These are phyloP conservation scores for Meredithiella fracta DNA, from an alignment of 2,329 filamentous ascomycete genomes.

Conservation along the genomic window DNA sequence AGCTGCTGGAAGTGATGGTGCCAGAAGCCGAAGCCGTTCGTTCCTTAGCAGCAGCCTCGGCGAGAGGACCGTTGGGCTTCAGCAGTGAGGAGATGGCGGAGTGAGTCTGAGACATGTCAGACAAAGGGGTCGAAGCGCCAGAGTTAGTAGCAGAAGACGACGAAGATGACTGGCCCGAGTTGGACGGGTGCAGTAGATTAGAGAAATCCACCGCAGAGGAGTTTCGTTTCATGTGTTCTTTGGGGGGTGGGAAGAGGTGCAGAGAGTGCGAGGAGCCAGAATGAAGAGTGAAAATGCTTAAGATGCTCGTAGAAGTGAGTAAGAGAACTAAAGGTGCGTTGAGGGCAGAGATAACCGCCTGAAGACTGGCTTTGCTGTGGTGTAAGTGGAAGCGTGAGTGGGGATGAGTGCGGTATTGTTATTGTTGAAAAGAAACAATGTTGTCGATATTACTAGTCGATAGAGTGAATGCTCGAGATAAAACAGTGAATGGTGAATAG, in stretches of 20 bases:
- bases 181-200: conserved; percentile 51
- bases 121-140: conserved; percentile 11
- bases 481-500: no score
- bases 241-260: neutral
- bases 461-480: neutral
- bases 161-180: conserved; percentile 8
- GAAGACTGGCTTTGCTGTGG: neutral
- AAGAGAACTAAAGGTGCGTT: no score
- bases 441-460: neutral
- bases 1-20: conserved; percentile 14
- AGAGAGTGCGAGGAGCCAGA: neutral
- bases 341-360: no score
- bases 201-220: conserved; percentile 59
- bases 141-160: conserved; percentile 12
- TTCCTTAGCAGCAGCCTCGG: conserved; percentile 25
- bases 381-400: neutral
- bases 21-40: conserved; percentile 30
- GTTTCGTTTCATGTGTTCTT: conserved; percentile 57
- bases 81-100: conserved; percentile 23
- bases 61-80: conserved; percentile 41
- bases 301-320: neutral
- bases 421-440: neutral
- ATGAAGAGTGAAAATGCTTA: neutral
- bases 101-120: conserved; percentile 12
- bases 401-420: no score